These are phyloP conservation scores for Cryphonectria naterciae DNA, from an alignment of 2,329 filamentous ascomycete genomes.

Conservation along the genomic window DNA sequence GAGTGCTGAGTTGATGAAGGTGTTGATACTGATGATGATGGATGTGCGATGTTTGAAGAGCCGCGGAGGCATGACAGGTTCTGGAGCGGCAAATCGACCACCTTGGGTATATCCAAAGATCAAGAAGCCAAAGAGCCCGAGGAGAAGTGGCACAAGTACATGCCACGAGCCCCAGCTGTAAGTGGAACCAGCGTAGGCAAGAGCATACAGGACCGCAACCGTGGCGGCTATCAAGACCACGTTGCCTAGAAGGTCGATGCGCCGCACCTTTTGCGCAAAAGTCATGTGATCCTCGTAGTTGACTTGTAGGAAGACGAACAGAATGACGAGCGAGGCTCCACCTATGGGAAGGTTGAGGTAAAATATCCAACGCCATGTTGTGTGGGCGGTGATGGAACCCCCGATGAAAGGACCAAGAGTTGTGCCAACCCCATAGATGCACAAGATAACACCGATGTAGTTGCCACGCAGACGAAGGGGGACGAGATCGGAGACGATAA, in stretches of 20 bases:
- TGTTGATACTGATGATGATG: constrained; percentile 14
- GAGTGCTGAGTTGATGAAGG: constrained; percentile 25
- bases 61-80: constrained; percentile 32
- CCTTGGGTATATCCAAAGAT: constrained; percentile 24
- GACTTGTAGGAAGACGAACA: constrained; percentile 42
- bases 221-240: constrained; percentile 37
- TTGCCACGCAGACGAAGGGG: constrained; percentile 49
- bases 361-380: constrained; percentile 36
- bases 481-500: constrained; percentile 46
- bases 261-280: constrained; percentile 32
- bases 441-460: constrained; percentile 41
- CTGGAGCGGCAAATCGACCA: background rate
- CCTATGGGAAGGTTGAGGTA: constrained; percentile 22
- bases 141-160: constrained; percentile 44
- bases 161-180: constrained; percentile 45
- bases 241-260: constrained; percentile 40
- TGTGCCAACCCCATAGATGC: constrained; percentile 35
- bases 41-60: constrained; percentile 31
- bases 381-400: constrained; percentile 30
- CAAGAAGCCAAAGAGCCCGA: constrained; percentile 37
- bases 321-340: background rate
- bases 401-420: constrained; percentile 29
- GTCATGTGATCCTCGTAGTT: constrained; percentile 34
- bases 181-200: constrained; percentile 46
- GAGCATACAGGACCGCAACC: constrained; percentile 42